Conservation (phyloP, 176 grass and related monocot genomes). For the Metroxylon sagu region DNA sequence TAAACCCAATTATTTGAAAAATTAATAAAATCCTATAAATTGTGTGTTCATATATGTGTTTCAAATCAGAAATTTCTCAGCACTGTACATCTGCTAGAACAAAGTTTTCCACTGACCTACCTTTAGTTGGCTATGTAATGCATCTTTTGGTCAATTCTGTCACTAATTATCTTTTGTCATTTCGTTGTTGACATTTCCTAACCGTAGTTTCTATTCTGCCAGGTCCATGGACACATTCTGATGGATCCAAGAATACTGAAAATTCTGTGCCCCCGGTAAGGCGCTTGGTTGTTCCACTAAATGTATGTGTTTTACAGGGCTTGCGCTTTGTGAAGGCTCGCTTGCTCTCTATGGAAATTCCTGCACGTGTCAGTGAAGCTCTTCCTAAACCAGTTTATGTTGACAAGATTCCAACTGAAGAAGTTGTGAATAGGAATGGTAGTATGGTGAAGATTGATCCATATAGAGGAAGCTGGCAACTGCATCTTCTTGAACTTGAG, state of each 20-base stretch:
- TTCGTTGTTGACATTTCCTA: no score
- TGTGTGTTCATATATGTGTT: no score
- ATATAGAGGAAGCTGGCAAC: slow-evolving; percentile 72
- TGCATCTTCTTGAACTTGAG: slow-evolving; percentile 90
- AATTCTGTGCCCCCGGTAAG: slow-evolving; percentile 68
- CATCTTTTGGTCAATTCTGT: no score
- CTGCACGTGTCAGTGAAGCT: slow-evolving; percentile 47
- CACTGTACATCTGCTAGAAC: no score
- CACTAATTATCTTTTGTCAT: no score
- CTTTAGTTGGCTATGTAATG: no score
- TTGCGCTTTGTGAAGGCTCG: slow-evolving; percentile 82
- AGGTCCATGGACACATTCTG: slow-evolving; percentile 40
- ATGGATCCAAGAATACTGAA: slow-evolving; percentile 15
- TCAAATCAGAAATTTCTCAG: no score
- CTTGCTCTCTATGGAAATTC: slow-evolving; percentile 93
- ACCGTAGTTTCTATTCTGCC: slow-evolving; percentile 9
- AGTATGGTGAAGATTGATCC: slow-evolving; percentile 82
- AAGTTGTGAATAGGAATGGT: slow-evolving; percentile 25
- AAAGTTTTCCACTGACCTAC: no score
- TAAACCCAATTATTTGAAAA: no score
- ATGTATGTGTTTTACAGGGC: slow-evolving; percentile 86
- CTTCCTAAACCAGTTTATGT: slow-evolving; percentile 23
- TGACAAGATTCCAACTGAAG: slow-evolving; percentile 25
- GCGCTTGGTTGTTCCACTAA: slow-evolving; percentile 66
- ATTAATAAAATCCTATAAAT: no score